Evolutionary conservation across 139 green algal species (phyloP).

Genomic region (Haematococcus sp.): DNA sequence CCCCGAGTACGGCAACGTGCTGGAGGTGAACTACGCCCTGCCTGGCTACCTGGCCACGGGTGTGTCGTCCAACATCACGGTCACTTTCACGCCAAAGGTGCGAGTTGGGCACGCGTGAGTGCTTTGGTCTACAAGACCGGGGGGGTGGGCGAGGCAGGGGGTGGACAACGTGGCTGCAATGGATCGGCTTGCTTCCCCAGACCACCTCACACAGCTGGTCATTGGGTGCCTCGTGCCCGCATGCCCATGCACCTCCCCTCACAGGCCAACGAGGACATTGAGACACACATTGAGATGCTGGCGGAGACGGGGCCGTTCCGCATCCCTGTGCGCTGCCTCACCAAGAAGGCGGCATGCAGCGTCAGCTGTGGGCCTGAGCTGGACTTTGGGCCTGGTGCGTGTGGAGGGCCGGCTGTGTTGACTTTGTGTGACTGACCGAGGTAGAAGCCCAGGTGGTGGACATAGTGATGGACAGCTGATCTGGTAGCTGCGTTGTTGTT

Average conservation of each 20-base stretch:
- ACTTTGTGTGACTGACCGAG: no score
- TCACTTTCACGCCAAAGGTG: constrained; percentile 63
- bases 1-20: constrained; percentile 36
- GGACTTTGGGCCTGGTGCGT: constrained; percentile 11
- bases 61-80: constrained; percentile 38
- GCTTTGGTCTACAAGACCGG: no score
- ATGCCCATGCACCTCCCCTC: background rate
- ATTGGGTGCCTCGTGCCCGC: no score
- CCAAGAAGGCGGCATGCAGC: constrained; percentile 40
- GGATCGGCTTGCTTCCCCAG: no score
- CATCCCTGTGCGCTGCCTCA: constrained; percentile 47
- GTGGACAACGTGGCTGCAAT: no score
- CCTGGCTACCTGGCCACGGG: constrained; percentile 60
- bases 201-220: no score
- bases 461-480: no score
- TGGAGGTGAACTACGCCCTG: constrained; percentile 52
- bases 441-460: no score
- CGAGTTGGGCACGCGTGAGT: no score
- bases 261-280: constrained; percentile 52
- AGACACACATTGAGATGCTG: constrained; percentile 42
- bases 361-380: constrained; percentile 19
- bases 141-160: no score
- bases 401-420: no score
- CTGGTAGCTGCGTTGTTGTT: no score
- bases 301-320: constrained; percentile 53